These are phyloP conservation scores for Beauveria bassiana DNA, from an alignment of 2,329 filamentous ascomycete species.

Conservation along the genomic window DNA sequence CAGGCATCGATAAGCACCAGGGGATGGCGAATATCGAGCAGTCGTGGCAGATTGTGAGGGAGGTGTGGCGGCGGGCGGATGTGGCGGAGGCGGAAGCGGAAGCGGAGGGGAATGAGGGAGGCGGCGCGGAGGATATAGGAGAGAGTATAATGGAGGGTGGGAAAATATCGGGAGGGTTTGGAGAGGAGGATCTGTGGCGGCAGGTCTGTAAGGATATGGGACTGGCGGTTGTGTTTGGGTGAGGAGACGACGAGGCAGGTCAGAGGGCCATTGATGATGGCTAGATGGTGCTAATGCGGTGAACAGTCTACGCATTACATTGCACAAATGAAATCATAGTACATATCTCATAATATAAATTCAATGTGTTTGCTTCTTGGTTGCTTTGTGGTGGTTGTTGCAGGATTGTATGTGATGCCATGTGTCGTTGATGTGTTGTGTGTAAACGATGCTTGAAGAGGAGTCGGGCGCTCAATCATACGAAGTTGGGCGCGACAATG, in stretches of 20 bases:
- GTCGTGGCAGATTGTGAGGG: constrained; percentile 52
- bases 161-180: background rate
- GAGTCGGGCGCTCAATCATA: background rate
- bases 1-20: constrained; percentile 46
- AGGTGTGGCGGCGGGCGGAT: constrained; percentile 52
- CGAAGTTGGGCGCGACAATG: background rate
- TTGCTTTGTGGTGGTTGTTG: no score
- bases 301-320: background rate
- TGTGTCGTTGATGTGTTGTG: background rate
- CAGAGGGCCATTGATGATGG: background rate
- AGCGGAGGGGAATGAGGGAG: constrained; percentile 13
- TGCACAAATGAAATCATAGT: background rate
- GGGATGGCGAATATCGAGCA: constrained; percentile 59
- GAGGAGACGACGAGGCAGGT: constrained; percentile 14
- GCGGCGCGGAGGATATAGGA: background rate
- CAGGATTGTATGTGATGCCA: background rate
- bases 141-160: background rate
- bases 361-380: no score
- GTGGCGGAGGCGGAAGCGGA: constrained; percentile 12
- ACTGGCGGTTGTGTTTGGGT: constrained; percentile 53
- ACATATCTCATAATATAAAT: no score
- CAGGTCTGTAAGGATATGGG: constrained; percentile 51
- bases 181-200: constrained; percentile 41
- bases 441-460: background rate
- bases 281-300: background rate